These are phyloP conservation scores for Strobilomyces echinocephalus DNA, from an alignment of 768 basidiomycete genomes.

Conservation along the genomic window DNA sequence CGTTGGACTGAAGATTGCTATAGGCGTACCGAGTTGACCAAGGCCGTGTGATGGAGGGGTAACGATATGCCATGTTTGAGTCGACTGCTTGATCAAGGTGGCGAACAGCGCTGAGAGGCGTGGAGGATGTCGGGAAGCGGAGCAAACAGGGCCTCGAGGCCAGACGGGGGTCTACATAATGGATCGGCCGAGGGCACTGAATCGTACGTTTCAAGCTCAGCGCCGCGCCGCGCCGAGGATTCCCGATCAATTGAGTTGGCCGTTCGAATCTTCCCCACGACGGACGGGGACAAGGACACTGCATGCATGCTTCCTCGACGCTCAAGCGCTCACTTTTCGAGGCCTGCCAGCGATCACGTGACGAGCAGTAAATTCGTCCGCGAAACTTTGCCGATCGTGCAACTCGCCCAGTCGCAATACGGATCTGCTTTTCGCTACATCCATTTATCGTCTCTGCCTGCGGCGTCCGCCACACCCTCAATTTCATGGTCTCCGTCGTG, in stretches of 20 bases:
- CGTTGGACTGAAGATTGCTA: not conserved
- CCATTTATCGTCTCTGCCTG: constrained; percentile 14
- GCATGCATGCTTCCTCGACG: no score
- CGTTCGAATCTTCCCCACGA: not conserved
- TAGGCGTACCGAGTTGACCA: not conserved
- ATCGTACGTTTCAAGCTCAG: constrained; percentile 20
- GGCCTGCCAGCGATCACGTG: constrained; percentile 10
- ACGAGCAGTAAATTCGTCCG: not conserved
- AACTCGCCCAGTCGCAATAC: not conserved
- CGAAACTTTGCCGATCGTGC: constrained; percentile 6
- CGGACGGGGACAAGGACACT: no score
- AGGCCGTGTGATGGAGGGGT: not conserved
- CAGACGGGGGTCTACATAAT: not conserved
- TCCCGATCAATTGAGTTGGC: constrained; percentile 15
- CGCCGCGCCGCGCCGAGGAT: constrained; percentile 17
- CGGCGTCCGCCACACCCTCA: constrained; percentile 24
- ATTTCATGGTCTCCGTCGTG: constrained; percentile 18
- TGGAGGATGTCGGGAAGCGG: not conserved
- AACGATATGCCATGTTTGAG: constrained; percentile 6
- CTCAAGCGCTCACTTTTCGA: no score
- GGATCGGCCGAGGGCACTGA: constrained; percentile 9
- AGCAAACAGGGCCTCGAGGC: not conserved
- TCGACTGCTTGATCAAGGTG: not conserved
- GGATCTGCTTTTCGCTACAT: constrained; percentile 13
- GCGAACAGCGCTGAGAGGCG: not conserved